These are phyloP conservation scores for Penicillium salamii DNA, from an alignment of 495 filamentous ascomycete species.

Conservation along the genomic window DNA sequence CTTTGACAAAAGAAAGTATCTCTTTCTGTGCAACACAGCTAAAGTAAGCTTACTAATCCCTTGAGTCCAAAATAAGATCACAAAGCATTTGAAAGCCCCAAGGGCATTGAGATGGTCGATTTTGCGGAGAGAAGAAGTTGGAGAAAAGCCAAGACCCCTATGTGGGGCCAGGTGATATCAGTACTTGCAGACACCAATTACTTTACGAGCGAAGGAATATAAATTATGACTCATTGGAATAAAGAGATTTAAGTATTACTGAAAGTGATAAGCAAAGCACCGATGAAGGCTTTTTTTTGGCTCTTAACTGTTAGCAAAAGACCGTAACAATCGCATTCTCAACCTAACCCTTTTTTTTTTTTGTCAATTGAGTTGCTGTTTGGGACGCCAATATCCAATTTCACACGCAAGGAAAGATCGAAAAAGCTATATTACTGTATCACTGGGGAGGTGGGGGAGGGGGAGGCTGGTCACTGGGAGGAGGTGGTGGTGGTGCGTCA, in stretches of 20 bases:
- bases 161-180: no score
- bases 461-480: slow-evolving; percentile 68
- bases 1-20: no score
- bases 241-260: neutral
- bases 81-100: neutral
- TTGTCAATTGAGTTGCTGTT: no score
- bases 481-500: slow-evolving; percentile 64
- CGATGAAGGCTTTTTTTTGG: neutral
- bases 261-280: neutral
- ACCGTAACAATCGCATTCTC: neutral
- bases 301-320: neutral
- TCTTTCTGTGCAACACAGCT: neutral
- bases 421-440: slow-evolving; percentile 2
- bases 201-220: no score
- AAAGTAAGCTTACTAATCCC: neutral
- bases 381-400: neutral
- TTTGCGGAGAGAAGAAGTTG: slow-evolving; percentile 13
- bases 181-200: no score
- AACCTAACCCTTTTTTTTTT: no score
- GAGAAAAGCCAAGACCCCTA: slow-evolving; percentile 11
- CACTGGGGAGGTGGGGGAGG: slow-evolving; percentile 60
- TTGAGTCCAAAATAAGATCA: neutral
- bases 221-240: no score
- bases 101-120: neutral
- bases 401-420: no score